Base-by-base conservation (phyloP, 805 yeast genomes). In the Saccharomycopsis sp. region DNA sequence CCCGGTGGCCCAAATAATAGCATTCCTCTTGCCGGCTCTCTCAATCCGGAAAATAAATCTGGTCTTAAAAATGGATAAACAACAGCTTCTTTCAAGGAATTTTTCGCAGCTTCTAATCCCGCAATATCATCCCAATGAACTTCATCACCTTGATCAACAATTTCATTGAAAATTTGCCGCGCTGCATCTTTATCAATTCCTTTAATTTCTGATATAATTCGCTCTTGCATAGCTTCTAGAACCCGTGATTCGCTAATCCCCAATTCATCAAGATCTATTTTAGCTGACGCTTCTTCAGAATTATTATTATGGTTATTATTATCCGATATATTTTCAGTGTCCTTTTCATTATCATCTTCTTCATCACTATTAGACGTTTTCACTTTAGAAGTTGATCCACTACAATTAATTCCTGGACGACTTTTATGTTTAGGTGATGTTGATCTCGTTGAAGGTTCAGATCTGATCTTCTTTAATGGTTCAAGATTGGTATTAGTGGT, bases 11-110 rank as follows among this genome's bases (percentile, higher is more conserved):
- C 98, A 65, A 90, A 90, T 37, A 90, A 65, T 22, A 90, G 68
- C 96, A 90, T 89, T 2, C 98, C 98, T 55, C 96, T 68, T 0
- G 95, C 93, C 0, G 98, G 98, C 63, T 89, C 97, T 54, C 97
- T 71, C 48, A 93, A 67, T 1, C 97, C 97, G 48, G 79, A 75
- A 58, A 90, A 93, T 51, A 90, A 68, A 62, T 93, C 97, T 0
- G 97, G 98, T 38, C 98, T 72, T 53, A 93, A 64, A 59, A 90
- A 89, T 20, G 98, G 98, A 59, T 93, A 90, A 11, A 93, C 97
- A 3, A 90, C 97, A 0, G 97, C 85, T 60, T 90, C 98, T 60
- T 89, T 93, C 47, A 90, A 68, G 0, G 96, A 82, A 51, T 74
- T 77, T 57, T 90, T 90, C 3, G 97, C 97, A 16, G 74, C 72